Conservation (phyloP, 768 basidiomycete genomes). For the Tephrocybe sp. region DNA sequence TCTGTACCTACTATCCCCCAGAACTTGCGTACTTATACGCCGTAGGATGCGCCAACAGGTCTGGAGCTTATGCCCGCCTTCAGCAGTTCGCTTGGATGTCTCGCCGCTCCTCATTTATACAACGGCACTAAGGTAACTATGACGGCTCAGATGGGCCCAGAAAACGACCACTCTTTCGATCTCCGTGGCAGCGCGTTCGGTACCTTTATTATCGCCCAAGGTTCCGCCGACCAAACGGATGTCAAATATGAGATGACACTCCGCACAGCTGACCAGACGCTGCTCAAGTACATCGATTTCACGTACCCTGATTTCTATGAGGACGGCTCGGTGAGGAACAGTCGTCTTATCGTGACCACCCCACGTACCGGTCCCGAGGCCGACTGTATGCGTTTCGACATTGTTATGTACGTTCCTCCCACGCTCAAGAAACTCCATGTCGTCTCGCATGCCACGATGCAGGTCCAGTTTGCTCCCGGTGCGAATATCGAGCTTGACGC, state of each 20-base stretch:
- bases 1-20: background rate
- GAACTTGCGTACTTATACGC: background rate
- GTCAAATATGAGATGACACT: slow-evolving; percentile 52
- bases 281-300: slow-evolving; percentile 40
- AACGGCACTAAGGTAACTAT: slow-evolving; percentile 37
- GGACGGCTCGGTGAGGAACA: slow-evolving; percentile 28
- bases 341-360: slow-evolving; percentile 39
- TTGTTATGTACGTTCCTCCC: slow-evolving; percentile 50
- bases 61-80: slow-evolving; percentile 58
- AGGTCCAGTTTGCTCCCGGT: slow-evolving; percentile 49
- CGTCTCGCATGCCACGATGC: slow-evolving; percentile 40
- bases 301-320: slow-evolving; percentile 34
- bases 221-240: slow-evolving; percentile 36
- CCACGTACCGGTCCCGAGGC: slow-evolving; percentile 24
- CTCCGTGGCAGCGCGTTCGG: slow-evolving; percentile 49
- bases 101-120: slow-evolving; percentile 44
- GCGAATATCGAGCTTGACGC: slow-evolving; percentile 41
- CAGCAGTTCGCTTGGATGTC: slow-evolving; percentile 53
- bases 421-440: slow-evolving; percentile 49
- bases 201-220: slow-evolving; percentile 49
- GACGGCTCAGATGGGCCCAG: slow-evolving; percentile 32
- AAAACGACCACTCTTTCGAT: slow-evolving; percentile 46
- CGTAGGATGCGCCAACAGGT: slow-evolving; percentile 48
- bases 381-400: slow-evolving; percentile 56
- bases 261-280: slow-evolving; percentile 37